Evolutionary conservation across 148 eudicot species (phyloP), one percentile per base, ranked within the genome.

Genomic region (Silene conica): DNA sequence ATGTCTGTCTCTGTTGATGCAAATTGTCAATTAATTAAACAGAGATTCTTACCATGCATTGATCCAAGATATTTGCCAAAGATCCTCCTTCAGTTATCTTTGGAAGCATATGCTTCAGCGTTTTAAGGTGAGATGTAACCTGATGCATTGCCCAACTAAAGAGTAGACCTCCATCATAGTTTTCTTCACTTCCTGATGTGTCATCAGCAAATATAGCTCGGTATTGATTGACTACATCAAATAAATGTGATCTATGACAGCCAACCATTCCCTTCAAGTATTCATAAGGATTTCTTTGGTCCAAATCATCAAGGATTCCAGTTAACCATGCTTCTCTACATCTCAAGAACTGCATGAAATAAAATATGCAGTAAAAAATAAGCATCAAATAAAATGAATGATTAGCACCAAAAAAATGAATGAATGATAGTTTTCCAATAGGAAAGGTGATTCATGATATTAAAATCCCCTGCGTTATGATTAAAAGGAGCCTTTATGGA

Each of bases 81-180:
- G 99, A 95, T 70, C 86, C 96, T 52, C 99, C 99, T 85, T 95
- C 99, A 52, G 86, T 87, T 85, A 95, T 88, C 82, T 86, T 92
- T 8, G 99, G 99, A 31, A 95, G 97, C 97, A 92, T 95, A 69
- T 81, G 70, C 82, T 89, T 89, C 48, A 95, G 96, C 34, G 78
- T 90, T 80, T 81, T 85, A 76, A 95, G 90, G 78, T 89, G 97
- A 63, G 87, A 84, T 64, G 93, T 79, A 77, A 95, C 84, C 79
- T 95, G 99, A 86, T 95, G 97, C 92, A 91, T 90, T 41, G 97
- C 94, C 99, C 99, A 95, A 79, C 96, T 90, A 83, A 95, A 95
- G 65, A 95, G 92, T 75, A 95, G 97, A 21, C 99, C 99, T 3
- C 99, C 96, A 77, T 95, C 97, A 79, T 87, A 85, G 79, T 95